Base-by-base conservation (phyloP, 2,329 filamentous ascomycete genomes). In the Ceratocystis huliohia region DNA sequence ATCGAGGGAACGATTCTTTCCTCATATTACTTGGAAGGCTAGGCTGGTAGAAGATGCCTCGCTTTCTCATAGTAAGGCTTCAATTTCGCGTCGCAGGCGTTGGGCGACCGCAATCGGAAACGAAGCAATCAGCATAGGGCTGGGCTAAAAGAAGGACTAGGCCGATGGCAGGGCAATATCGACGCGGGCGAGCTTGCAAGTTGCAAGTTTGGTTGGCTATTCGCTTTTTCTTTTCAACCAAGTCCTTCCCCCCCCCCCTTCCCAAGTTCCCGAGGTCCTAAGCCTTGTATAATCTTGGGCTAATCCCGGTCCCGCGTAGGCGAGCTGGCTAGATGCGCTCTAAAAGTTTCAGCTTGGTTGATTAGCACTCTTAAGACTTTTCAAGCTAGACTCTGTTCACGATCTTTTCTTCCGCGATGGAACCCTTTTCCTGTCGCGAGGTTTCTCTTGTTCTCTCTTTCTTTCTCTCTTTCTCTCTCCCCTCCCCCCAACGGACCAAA, bases 331-430 rank as follows among this genome's bases (percentile, higher is more conserved):
- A 33, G 30, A 33, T 30, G 15, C 25, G n/a, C 25, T 57, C 22
- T 57, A 56, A 57, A 37, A 57, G 53, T 57, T 57, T 57, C 53
- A 57, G 53, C 53, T 57, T 57, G 33, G 33, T 28, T 15, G 13
- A 33, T n/a, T 57, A 17, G 28, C 8, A 28, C 20, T 57, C 13
- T 28, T 33, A 57, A 10, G 10, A 15, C 10, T 22, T 8, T 57
- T 15, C 25, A 57, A 33, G 53, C 53, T 57, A 28, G 53, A 28
- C 13, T 17, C 8, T 30, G 53, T 22, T 57, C 8, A 25, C 25
- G 13, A 57, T 33, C 30, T 10, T n/a, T 37, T 37, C 33, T 8
- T 37, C 33, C 33, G 33, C 28, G 53, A 57, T 28, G 10, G 53
- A 2, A 57, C 22, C 7, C 48, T 8, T 7, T 3, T n/a, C 46